Base-by-base conservation (phyloP, 2,329 filamentous ascomycete genomes). In the Leptographium galeiforme region DNA sequence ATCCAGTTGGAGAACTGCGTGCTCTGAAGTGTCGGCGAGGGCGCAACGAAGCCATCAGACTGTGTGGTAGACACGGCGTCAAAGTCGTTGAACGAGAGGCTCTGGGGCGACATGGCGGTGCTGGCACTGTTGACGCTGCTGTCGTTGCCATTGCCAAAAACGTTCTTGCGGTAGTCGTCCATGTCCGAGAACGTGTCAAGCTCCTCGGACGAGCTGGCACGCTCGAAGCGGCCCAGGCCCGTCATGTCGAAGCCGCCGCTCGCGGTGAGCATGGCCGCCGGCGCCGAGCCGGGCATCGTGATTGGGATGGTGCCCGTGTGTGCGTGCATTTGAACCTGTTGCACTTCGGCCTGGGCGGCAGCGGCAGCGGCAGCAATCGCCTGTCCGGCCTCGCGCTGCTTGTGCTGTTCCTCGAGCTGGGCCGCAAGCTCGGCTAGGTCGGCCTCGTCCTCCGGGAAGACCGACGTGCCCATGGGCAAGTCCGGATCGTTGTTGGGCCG, bases 391-490 rank as follows among this genome's bases (percentile, higher is more conserved):
- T 72, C 68, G 46, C 65, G 63, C 40, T 70, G 67, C 60, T 66
- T 66, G 53, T 74, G 70, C 53, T 76, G 72, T 47, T 67, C 68
- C 50, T 74, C 74, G 12, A 83, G 67, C 62, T 81, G 75, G 10
- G 71, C 70, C 16, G 77, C 77, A 48, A 83, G 66, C 60, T 79
- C 77, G 14, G 70, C 68, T 61, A 82, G 70, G 54, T 77, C 78
- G 13, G 74, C 71, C 61, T 79, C 77, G 60, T 80, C 76, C 62
- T 83, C 79, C 52, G 80, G 79, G 63, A 83, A 82, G 32, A 79
- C 71, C 2, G 75, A 73, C 57, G 78, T 74, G 50, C 58, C 55
- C 25, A 76, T 72, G 19, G 77, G 77, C 50, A 80, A 68, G 63
- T 82, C 72, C 63, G 78, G 72, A 60, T 83, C 80, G 62, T 73